A percentile compares a stretch with the other conserved stretches of the same genome.
Conservation (phyloP, 116 monocot genomes). For the Trichopus zeylanicus region DNA sequence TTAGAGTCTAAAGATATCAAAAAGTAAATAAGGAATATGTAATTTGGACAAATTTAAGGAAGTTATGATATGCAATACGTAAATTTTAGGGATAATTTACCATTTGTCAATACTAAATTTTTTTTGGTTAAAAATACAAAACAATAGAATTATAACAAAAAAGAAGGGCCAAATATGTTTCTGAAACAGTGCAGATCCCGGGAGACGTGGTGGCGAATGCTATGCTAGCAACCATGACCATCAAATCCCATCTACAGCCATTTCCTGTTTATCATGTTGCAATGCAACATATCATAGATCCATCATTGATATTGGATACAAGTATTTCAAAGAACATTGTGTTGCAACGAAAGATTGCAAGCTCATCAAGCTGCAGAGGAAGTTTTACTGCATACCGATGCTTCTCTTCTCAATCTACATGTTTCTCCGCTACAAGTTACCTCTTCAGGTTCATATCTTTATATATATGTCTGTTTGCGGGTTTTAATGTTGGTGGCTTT, state of each 20-base stretch:
- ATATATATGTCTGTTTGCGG: not conserved
- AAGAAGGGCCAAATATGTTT: no score
- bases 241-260: not conserved
- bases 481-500: not conserved
- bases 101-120: no score
- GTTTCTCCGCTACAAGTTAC: not conserved
- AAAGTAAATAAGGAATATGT: no score
- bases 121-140: no score
- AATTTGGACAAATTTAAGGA: no score
- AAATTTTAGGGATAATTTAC: no score
- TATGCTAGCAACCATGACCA: not conserved
- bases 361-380: not conserved
- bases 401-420: not conserved
- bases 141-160: no score
- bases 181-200: not conserved
- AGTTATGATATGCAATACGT: no score
- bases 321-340: not conserved
- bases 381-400: not conserved
- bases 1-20: no score
- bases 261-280: not conserved
- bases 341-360: not conserved
- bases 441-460: not conserved
- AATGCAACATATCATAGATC: no score
- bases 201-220: conserved; percentile 2
- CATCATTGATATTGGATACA: not conserved